Evolutionary conservation across 2,329 filamentous ascomycete species (phyloP).

Genomic region (Ceratocystis albifundus): DNA sequence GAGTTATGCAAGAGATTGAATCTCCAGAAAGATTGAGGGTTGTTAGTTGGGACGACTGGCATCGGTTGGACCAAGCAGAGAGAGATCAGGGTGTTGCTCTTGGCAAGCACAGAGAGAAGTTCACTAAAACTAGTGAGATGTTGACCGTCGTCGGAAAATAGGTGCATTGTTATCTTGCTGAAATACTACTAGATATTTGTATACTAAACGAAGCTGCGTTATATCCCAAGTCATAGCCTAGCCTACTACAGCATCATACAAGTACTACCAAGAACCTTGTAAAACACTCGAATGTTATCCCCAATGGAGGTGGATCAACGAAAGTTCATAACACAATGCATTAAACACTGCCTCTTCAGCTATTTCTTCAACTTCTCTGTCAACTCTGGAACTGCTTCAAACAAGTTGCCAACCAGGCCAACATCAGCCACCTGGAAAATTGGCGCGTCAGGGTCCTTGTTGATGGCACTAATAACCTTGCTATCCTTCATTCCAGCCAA

Average conservation of each 20-base stretch:
- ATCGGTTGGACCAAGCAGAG: constrained; percentile 69
- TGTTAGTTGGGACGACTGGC: constrained; percentile 78
- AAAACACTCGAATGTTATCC: constrained; percentile 26
- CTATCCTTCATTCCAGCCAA: constrained; percentile 99
- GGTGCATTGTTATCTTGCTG: not conserved
- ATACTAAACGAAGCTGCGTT: not conserved
- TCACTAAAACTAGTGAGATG: constrained; percentile 48
- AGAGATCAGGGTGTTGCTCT: constrained; percentile 48
- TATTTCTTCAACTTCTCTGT: constrained; percentile 77
- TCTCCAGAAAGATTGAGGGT: constrained; percentile 28
- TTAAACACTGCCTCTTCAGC: constrained; percentile 1
- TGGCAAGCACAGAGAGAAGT: constrained; percentile 71
- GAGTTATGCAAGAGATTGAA: constrained; percentile 46
- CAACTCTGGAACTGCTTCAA: constrained; percentile 89
- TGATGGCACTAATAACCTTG: constrained; percentile 97
- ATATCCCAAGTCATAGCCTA: not conserved
- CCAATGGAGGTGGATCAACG: constrained; percentile 12
- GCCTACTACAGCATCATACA: no score
- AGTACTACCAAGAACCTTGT: constrained; percentile 19
- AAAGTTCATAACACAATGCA: constrained; percentile 5
- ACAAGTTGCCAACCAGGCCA: constrained; percentile 86
- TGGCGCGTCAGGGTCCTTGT: constrained; percentile 92
- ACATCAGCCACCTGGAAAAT: constrained; percentile 98
- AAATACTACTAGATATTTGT: constrained; percentile 8
- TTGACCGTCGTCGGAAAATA: constrained; percentile 32